Base-by-base conservation (phyloP, 2,329 filamentous ascomycete species). In the Alternaria triticimaculans region DNA sequence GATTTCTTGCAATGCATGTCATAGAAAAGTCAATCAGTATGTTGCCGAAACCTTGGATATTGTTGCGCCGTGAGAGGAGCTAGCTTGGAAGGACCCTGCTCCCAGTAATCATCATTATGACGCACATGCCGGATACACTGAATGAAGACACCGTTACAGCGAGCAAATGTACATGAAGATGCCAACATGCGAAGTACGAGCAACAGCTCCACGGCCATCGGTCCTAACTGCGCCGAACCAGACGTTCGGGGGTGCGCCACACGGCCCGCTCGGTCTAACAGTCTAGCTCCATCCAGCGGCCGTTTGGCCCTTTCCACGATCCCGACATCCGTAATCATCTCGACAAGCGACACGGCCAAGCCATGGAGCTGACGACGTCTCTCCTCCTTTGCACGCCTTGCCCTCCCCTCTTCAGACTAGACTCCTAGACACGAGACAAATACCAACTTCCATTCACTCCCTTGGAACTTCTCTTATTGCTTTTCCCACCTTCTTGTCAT, bases 311-410 rank as follows among this genome's bases (percentile, higher is more conserved):
- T 51, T 62, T 18, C 44, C 25, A 45, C 55, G 55, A 46, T 50
- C 58, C 55, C 37, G 60, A 57, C 54, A 53, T 56, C 55, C 48
- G 54, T 43, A 53, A 30, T 60, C 62, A 61, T 53, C 58, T 50
- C 21, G 55, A 50, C 62, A 53, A 64, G 48, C 41, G 33, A 49
- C 45, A 33, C 21, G 44, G 58, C 61, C 60, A 66, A 64, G 61
- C 53, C 56, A 55, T 63, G 49, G 37, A 55, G 57, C 44, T 51
- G 61, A 63, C 63, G 57, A 64, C 61, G 63, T 55, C 21, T 50
- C 58, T 62, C 49, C 50, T 44, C 28, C 43, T 60, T 61, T 57
- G 50, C 44, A 37, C 20, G 21, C 12, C 26, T 20, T 45, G 5
- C 10, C 5, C 21, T 28, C 43, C 18, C 43, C 20, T 25, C 50